A percentile compares a stretch with the other conserved stretches of the same genome.
Evolutionary conservation across 2,329 filamentous ascomycete species (phyloP).

Genomic region (Bimuria novae-zelandiae): DNA sequence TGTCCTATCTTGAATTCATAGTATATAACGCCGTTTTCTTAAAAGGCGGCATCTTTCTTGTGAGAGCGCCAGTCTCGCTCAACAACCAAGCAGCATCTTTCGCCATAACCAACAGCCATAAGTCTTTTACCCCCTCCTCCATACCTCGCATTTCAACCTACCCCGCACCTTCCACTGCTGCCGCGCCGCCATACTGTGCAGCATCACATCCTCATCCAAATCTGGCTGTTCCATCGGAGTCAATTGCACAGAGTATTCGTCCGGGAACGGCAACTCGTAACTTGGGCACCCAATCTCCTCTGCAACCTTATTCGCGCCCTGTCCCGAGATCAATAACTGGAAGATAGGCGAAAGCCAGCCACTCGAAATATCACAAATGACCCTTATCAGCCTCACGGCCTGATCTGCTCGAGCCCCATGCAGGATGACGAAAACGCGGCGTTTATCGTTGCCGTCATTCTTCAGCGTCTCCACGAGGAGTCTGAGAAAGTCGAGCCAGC

Average conservation of each 20-base stretch:
- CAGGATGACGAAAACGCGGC: not conserved
- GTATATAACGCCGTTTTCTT: no score
- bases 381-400: not conserved
- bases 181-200: no score
- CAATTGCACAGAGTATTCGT: not conserved
- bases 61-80: no score
- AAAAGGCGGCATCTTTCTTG: no score
- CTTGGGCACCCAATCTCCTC: not conserved
- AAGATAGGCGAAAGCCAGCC: not conserved
- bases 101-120: no score
- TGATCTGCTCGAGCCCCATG: not conserved
- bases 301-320: not conserved
- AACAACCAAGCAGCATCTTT: no score
- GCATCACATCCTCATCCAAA: no score
- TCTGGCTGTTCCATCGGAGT: no score
- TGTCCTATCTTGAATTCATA: no score
- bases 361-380: not conserved
- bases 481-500: not conserved
- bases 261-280: not conserved
- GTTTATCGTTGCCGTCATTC: not conserved
- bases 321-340: not conserved
- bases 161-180: no score
- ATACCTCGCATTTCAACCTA: no score
- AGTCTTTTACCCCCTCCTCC: no score
- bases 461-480: not conserved